phyloP scores from a whole-genome alignment of 805 yeast genomes.

The Kazachstania taianensis region DNA sequence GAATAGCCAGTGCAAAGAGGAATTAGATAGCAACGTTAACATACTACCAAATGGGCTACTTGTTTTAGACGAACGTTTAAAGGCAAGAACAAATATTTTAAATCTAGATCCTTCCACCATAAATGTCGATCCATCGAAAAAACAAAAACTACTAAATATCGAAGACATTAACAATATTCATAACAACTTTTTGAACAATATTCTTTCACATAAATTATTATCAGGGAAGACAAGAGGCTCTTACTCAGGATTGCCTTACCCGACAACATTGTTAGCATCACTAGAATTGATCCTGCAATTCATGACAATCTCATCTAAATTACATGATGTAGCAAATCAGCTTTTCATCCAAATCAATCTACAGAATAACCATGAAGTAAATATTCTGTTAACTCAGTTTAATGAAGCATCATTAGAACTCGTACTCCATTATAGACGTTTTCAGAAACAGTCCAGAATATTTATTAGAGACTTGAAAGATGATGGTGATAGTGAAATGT shows the following conservation, averaged over 20 bases:
- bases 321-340: constrained; percentile 30
- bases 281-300: constrained; percentile 33
- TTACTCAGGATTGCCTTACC: constrained; percentile 32
- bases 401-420: constrained; percentile 34
- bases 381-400: constrained; percentile 23
- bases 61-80: constrained; percentile 22
- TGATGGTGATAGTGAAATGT: constrained; percentile 41
- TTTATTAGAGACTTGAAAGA: constrained; percentile 44
- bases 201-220: constrained; percentile 19
- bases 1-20: constrained; percentile 25
- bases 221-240: constrained; percentile 23
- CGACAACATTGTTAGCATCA: constrained; percentile 34
- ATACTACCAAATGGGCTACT: constrained; percentile 20
- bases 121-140: background rate
- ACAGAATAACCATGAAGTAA: constrained; percentile 19
- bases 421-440: constrained; percentile 34
- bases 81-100: constrained; percentile 22
- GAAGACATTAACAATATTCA: constrained; percentile 40
- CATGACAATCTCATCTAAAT: constrained; percentile 30
- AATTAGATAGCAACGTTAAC: constrained; percentile 23
- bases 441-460: constrained; percentile 32
- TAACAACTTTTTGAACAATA: constrained; percentile 22
- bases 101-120: background rate
- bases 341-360: constrained; percentile 26
- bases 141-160: constrained; percentile 25